These are phyloP conservation scores for Zygosaccharomyces kombuchaensis DNA, from an alignment of 805 yeast species.

Conservation along the genomic window DNA sequence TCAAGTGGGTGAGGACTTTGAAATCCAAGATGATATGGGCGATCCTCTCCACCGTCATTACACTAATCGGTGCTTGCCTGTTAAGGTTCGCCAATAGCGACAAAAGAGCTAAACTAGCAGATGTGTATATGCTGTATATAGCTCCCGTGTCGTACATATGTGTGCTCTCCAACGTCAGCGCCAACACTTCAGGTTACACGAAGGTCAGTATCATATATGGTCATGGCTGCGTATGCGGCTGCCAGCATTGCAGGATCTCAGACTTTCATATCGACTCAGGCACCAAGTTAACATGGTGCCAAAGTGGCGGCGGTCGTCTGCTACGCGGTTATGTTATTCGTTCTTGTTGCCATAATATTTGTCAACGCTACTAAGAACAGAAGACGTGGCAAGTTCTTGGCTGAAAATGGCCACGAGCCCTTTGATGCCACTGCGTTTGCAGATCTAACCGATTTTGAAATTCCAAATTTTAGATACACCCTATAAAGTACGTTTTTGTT, in stretches of 20 bases:
- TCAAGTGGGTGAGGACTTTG: slow-evolving; percentile 12
- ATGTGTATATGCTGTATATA: slow-evolving; percentile 37
- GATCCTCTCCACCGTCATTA: slow-evolving; percentile 31
- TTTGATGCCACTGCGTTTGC: slow-evolving; percentile 31
- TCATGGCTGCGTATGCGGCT: slow-evolving; percentile 60
- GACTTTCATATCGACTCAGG: slow-evolving; percentile 52
- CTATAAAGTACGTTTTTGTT: slow-evolving; percentile 9
- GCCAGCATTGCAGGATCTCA: slow-evolving; percentile 75
- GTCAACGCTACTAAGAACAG: slow-evolving; percentile 39
- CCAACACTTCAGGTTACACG: slow-evolving; percentile 69
- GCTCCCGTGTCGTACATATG: slow-evolving; percentile 38
- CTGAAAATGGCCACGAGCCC: slow-evolving; percentile 20
- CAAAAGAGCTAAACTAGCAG: slow-evolving; percentile 38
- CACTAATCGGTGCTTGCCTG: slow-evolving; percentile 38
- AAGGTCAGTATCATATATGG: slow-evolving; percentile 56
- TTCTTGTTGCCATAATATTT: slow-evolving; percentile 31
- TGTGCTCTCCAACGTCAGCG: slow-evolving; percentile 35
- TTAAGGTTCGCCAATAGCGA: slow-evolving; percentile 40
- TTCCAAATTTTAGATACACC: slow-evolving; percentile 40
- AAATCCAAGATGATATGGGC: slow-evolving; percentile 33
- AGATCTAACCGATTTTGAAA: slow-evolving; percentile 42
- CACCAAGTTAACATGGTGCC: slow-evolving; percentile 57
- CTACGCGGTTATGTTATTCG: slow-evolving; percentile 39
- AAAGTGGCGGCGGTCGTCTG: slow-evolving; percentile 49
- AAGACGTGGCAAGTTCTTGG: slow-evolving; percentile 38